A percentile compares a stretch with the other conserved stretches of the same genome.
Conservation (phyloP, 495 filamentous ascomycete species). For the Xylona heveae region DNA sequence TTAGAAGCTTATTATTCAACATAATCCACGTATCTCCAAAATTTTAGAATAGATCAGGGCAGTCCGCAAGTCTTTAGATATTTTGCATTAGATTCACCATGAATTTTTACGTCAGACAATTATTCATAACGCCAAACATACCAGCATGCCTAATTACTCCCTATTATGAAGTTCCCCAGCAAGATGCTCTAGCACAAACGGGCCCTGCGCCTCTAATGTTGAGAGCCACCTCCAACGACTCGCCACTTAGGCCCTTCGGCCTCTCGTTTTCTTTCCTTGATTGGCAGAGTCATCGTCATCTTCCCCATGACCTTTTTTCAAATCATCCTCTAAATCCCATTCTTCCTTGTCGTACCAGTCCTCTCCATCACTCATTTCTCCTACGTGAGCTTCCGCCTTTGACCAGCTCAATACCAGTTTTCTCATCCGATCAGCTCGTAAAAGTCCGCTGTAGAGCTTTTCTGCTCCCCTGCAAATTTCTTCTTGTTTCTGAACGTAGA, state of each 20-base stretch:
- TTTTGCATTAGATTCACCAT: no score
- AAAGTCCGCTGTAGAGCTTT: slow-evolving; percentile 50
- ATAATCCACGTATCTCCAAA: no score
- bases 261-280: slow-evolving; percentile 4
- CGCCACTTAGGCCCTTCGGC: slow-evolving; percentile 1
- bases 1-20: no score
- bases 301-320: slow-evolving; percentile 83
- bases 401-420: slow-evolving; percentile 64
- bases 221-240: no score
- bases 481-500: slow-evolving; percentile 89
- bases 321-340: slow-evolving; percentile 65
- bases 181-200: no score
- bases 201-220: no score
- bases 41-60: no score
- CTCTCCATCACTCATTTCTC: slow-evolving; percentile 75
- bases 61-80: no score
- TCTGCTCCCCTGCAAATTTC: slow-evolving; percentile 71
- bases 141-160: no score
- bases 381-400: slow-evolving; percentile 77
- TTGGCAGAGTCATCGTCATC: slow-evolving; percentile 32
- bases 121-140: no score
- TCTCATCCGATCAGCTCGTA: slow-evolving; percentile 57
- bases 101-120: no score
- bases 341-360: slow-evolving; percentile 90
- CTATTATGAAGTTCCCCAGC: no score